Conservation (phyloP, 352 stramenopile genomes). For the Phytophthora sp. region DNA sequence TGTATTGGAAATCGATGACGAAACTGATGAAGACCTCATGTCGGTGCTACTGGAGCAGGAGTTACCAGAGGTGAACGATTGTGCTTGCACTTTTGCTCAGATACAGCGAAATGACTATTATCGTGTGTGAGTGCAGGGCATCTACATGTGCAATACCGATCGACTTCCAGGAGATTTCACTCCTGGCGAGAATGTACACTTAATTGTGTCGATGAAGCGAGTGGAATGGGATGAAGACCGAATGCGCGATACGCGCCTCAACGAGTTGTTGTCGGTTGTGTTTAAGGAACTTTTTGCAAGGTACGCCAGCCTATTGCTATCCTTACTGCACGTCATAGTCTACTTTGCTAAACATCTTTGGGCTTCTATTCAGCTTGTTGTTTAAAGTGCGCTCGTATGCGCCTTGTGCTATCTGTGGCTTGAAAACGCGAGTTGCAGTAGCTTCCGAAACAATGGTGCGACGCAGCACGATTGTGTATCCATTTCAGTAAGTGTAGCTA, state of each 20-base stretch:
- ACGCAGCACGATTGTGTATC: no score
- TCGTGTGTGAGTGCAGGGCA: constrained; percentile 47
- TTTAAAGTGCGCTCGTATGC: constrained; percentile 60
- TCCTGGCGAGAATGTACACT: constrained; percentile 76
- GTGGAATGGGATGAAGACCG: constrained; percentile 89
- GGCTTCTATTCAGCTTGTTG: constrained; percentile 61
- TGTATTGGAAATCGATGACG: constrained; percentile 92
- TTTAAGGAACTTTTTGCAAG: constrained; percentile 89
- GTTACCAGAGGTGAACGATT: constrained; percentile 61
- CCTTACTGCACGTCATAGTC: neutral
- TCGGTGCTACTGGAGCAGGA: constrained; percentile 90
- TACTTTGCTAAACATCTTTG: neutral
- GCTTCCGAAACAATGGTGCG: constrained; percentile 86
- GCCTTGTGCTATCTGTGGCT: constrained; percentile 83
- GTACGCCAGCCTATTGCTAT: constrained; percentile 35
- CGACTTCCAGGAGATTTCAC: constrained; percentile 74
- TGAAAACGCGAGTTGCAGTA: constrained; percentile 77
- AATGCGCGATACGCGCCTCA: constrained; percentile 86
- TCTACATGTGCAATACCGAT: constrained; percentile 90
- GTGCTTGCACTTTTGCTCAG: no score
- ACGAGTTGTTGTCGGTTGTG: constrained; percentile 81
- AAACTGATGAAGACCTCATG: constrained; percentile 93
- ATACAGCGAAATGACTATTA: no score
- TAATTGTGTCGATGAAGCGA: constrained; percentile 89
- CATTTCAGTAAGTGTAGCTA: neutral